Conservation (phyloP, 2,329 filamentous ascomycete species). For the Torrubiellomyces zombiae region DNA sequence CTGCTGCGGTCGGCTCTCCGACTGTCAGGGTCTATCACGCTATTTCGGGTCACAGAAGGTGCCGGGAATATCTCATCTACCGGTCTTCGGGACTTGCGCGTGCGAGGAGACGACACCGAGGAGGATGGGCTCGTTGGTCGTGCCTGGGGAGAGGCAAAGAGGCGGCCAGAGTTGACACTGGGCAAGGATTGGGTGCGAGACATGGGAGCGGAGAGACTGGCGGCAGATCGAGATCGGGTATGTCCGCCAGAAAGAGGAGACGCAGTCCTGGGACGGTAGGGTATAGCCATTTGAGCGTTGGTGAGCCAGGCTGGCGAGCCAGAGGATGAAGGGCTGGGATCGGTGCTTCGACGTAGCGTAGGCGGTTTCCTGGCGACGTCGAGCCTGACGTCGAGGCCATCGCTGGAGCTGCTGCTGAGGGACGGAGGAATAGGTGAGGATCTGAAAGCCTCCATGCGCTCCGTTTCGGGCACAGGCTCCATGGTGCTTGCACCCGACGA, state of each 20-base stretch:
- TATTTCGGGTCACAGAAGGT: conserved; percentile 33
- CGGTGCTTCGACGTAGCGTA: conserved; percentile 39
- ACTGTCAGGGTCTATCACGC: conserved; percentile 37
- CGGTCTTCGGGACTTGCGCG: conserved; percentile 36
- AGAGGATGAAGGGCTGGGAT: conserved; percentile 36
- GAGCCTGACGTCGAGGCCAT: conserved; percentile 20
- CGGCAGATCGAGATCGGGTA: conserved; percentile 39
- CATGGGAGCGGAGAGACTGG: conserved; percentile 38
- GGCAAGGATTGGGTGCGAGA: conserved; percentile 48
- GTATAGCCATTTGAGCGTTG: conserved; percentile 24
- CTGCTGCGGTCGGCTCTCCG: conserved; percentile 31
- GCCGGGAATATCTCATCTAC: conserved; percentile 44
- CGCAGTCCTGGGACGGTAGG: conserved; percentile 45
- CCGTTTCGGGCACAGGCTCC: conserved; percentile 53
- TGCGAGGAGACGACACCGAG: conserved; percentile 32
- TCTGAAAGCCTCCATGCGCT: conserved; percentile 50
- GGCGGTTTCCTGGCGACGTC: conserved; percentile 33
- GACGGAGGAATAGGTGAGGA: conserved; percentile 38
- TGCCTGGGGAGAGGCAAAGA: conserved; percentile 35
- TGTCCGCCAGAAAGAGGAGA: conserved; percentile 43
- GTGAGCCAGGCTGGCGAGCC: conserved; percentile 30
- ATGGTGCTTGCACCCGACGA: conserved; percentile 20
- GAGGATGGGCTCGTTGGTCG: conserved; percentile 33
- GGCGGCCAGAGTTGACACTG: conserved; percentile 41
- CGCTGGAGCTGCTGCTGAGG: conserved; percentile 23